Evolutionary conservation across 2,329 filamentous ascomycete species (phyloP), one percentile per base, ranked within the genome.

Genomic region (Diaporthe eres): DNA sequence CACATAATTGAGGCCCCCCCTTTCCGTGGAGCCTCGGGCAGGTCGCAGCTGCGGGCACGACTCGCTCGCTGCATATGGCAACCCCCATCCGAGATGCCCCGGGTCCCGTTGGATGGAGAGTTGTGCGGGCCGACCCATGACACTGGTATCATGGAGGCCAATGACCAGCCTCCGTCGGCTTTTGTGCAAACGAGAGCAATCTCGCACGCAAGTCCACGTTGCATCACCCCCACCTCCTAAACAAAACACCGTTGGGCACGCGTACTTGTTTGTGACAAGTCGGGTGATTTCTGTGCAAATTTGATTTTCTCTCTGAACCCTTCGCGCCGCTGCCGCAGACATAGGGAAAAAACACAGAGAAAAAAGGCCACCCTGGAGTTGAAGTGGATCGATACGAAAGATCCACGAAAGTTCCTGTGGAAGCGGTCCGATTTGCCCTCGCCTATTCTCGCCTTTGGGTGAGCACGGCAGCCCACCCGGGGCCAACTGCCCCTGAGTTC

Each of bases 251-350:
- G 49, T 70, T 28, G 49, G 65, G 65, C 65, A 55, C 49, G 65
- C 47, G 65, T 70, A n/a, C 34, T 25, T 55, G 9, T 31, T 37
- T 55, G 13, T 70, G 34, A 55, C 65, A 70, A 28, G 65, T 70
- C 65, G 49, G 65, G 31, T 70, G 47, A 70, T 70, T 42, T 42
- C 49, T 55, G 34, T 70, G 47, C 47, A 55, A 55, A 70, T 70
- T 70, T 55, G 34, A 47, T 70, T 25, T 53, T 28, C 47, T 19
- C 22, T 19, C 63, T 17, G 12, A 10, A 39, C 7, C 7, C 12
- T 68, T 68, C 31, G 65, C 65, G 65, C 65, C 65, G 65, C 65
- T 70, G 65, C 65, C 65, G 65, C 47, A n/a, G 3, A 37, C 47
- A 7, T 15, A 8, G 28, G 13, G 39, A 22, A 31, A 2, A 65